Evolutionary conservation across 1,139 yeast species (phyloP).

Genomic region (Protomyces gravidus): DNA sequence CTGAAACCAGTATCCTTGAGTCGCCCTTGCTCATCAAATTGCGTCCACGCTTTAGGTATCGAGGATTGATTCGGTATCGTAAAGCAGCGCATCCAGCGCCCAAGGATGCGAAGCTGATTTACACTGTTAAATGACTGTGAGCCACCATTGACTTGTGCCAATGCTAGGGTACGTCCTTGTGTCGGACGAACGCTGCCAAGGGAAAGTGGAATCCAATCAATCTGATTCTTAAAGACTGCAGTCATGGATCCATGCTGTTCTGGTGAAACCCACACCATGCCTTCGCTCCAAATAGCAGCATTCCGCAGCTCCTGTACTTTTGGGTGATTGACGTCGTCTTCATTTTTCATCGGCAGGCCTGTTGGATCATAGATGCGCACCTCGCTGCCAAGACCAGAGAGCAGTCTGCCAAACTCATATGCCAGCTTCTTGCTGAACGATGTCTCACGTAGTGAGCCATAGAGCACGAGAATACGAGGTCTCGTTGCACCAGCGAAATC

Average conservation of each 20-base stretch:
- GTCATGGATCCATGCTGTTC: constrained; percentile 30
- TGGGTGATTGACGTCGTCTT: constrained; percentile 8
- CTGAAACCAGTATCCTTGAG: constrained; percentile 28
- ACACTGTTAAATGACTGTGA: constrained; percentile 29
- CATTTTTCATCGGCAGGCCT: constrained; percentile 28
- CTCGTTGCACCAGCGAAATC: constrained; percentile 1
- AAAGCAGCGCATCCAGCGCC: constrained; percentile 32
- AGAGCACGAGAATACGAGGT: constrained; percentile 10
- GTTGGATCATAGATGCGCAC: constrained; percentile 28
- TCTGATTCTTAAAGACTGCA: constrained; percentile 30
- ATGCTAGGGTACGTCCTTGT: constrained; percentile 29
- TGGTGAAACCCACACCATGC: constrained; percentile 30
- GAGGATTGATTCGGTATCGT: constrained; percentile 30
- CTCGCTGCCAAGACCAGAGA: constrained; percentile 25
- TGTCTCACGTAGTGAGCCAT: constrained; percentile 15
- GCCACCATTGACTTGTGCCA: constrained; percentile 31
- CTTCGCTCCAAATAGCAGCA: constrained; percentile 28
- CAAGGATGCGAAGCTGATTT: constrained; percentile 28
- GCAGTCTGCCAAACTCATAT: constrained; percentile 27
- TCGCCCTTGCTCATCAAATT: constrained; percentile 22
- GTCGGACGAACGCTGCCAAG: constrained; percentile 30
- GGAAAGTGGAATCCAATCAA: constrained; percentile 30
- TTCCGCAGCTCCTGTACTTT: constrained; percentile 29
- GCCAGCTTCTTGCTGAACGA: constrained; percentile 28
- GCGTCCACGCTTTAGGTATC: constrained; percentile 30